Conservation (phyloP, 768 basidiomycete species). For the Amanita inopinata region DNA sequence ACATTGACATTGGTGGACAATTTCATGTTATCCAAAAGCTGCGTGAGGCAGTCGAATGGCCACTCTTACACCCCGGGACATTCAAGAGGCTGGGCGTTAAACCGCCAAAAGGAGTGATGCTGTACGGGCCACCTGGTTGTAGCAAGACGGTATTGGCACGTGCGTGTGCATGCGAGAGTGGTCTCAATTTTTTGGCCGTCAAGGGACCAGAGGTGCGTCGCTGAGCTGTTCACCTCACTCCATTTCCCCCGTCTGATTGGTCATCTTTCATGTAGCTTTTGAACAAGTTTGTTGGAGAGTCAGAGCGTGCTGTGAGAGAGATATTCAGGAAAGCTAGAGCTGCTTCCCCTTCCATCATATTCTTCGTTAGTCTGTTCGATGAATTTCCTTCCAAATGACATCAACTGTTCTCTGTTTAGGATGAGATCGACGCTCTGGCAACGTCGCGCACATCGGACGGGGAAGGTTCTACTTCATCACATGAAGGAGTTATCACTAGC, state of each 20-base stretch:
- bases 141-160: constrained; percentile 91
- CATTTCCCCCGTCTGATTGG: background rate
- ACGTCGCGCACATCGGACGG: constrained; percentile 58
- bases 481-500: constrained; percentile 88
- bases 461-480: constrained; percentile 40
- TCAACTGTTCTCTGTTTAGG: constrained; percentile 35
- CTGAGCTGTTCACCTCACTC: constrained; percentile 6
- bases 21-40: constrained; percentile 72
- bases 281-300: constrained; percentile 97
- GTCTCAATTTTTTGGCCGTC: constrained; percentile 92
- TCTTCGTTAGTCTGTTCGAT: constrained; percentile 60
- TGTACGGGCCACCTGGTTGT: constrained; percentile 97
- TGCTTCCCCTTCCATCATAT: constrained; percentile 90
- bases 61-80: constrained; percentile 74
- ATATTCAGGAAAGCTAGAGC: constrained; percentile 93
- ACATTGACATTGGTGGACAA: constrained; percentile 89
- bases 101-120: constrained; percentile 81
- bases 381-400: background rate
- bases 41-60: constrained; percentile 93
- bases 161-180: constrained; percentile 88
- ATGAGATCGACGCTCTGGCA: constrained; percentile 94
- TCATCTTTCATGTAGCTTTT: constrained; percentile 49
- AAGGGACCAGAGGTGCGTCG: constrained; percentile 87
- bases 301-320: constrained; percentile 89
- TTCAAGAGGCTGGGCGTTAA: constrained; percentile 82